Evolutionary conservation across 139 green algal genomes (phyloP), one percentile per base, ranked within the genome.

Genomic region (Astrephomene gubernaculifera): DNA sequence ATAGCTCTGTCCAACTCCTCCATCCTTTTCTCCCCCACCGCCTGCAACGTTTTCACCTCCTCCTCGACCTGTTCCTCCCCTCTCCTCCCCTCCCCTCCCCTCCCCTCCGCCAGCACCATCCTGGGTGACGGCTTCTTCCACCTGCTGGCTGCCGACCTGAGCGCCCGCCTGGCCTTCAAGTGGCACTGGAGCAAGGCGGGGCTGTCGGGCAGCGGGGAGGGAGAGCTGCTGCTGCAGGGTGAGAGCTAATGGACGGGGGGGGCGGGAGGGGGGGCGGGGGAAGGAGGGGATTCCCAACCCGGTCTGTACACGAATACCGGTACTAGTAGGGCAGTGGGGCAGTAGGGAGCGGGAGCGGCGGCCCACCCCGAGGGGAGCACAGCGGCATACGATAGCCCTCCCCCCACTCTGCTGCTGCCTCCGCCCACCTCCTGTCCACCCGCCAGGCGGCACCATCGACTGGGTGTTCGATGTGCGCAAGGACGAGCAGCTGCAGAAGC

Each of bases 131-230:
- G 76, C 76, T 83, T 83, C 76, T 83, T 83, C 76, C 76, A 83
- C 76, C 76, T 83, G 41, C 60, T 83, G 29, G 76, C 76, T 2
- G 22, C 17, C 76, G 74, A 88, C 74, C 71, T 88, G 12, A 25
- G 49, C 2, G 85, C 74, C 12, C 39, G 85, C 49, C 35, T 91
- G 27, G 60, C 63, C 19, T 91, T 91, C 65, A 39, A 86, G 43
- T 91, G 88, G 88, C 88, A 85, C 57, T 91, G 88, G 88, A 64
- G 68, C 49, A 89, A 89, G 65, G 78, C 61, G 52, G 83, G 78
- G 36, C 82, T 89, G 69, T 81, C 74, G 61, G 87, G 87, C 39
- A 89, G 39, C 22, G 88, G 88, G 0, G 61, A 87, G 29, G 88
- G 83, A 27, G 88, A 89, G 83, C 79, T 91, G 65, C 43, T 87